Conservation (phyloP, 2,329 filamentous ascomycete genomes). For the Penicillium sp. region DNA sequence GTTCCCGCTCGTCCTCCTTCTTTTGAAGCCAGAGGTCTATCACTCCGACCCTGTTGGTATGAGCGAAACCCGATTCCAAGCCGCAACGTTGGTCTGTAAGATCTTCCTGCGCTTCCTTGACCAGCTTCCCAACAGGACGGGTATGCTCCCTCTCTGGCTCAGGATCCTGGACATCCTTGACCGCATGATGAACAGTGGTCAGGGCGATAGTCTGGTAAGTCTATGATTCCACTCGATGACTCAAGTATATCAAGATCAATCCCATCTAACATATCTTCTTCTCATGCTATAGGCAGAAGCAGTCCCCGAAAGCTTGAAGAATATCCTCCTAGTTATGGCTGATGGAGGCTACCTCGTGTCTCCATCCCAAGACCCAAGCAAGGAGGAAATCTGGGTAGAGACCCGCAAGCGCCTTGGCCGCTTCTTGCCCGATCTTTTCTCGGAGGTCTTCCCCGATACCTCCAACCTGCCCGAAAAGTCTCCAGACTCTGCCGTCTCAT, state of each 20-base stretch:
- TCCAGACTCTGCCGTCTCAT: slow-evolving; percentile 18
- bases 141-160: slow-evolving; percentile 88
- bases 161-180: slow-evolving; percentile 94
- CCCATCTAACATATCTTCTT: slow-evolving; percentile 6
- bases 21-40: slow-evolving; percentile 93
- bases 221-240: slow-evolving; percentile 3
- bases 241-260: not conserved
- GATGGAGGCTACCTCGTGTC: slow-evolving; percentile 81
- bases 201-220: slow-evolving; percentile 81
- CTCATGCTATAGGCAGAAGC: slow-evolving; percentile 71
- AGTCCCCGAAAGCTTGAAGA: slow-evolving; percentile 92
- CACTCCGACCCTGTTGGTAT: slow-evolving; percentile 88
- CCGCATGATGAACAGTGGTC: slow-evolving; percentile 90
- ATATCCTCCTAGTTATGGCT: slow-evolving; percentile 92
- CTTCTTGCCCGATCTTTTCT: slow-evolving; percentile 60
- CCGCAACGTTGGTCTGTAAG: slow-evolving; percentile 86
- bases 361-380: slow-evolving; percentile 54
- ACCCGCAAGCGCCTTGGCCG: slow-evolving; percentile 60
- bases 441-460: slow-evolving; percentile 56
- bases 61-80: slow-evolving; percentile 91
- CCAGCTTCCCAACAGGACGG: slow-evolving; percentile 77
- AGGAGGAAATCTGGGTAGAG: slow-evolving; percentile 60
- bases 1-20: slow-evolving; percentile 81
- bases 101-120: slow-evolving; percentile 94
- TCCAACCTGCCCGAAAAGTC: slow-evolving; percentile 23